Evolutionary conservation across 179 eudicot species (phyloP).

Genomic region (Patellifolia procumbens): DNA sequence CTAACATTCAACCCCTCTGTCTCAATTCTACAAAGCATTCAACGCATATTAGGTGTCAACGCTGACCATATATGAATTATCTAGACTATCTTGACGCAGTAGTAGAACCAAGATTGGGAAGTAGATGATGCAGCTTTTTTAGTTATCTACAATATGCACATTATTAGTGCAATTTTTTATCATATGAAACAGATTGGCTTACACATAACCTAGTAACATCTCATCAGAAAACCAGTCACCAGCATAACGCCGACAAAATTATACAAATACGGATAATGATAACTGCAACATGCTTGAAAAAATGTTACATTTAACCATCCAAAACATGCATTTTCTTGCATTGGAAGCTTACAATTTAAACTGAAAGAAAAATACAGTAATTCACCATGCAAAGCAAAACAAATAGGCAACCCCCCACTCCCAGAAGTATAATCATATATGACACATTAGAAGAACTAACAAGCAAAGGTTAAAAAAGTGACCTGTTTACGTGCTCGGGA

Average conservation of each 20-base stretch:
- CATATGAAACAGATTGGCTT: neutral
- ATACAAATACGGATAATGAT: neutral
- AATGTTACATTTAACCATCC: neutral
- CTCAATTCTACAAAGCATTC: neutral
- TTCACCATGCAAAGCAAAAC: neutral
- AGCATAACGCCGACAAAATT: neutral
- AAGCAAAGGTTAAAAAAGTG: slow-evolving; percentile 3
- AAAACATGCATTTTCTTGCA: neutral
- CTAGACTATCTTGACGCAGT: neutral
- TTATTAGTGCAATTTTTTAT: no score
- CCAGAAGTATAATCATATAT: neutral
- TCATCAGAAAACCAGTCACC: neutral
- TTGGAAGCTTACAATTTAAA: neutral
- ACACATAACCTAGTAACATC: neutral
- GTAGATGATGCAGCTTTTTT: neutral
- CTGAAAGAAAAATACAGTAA: neutral
- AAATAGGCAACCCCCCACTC: neutral
- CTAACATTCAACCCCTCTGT: neutral
- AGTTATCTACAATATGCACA: neutral
- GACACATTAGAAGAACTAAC: neutral
- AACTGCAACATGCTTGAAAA: neutral
- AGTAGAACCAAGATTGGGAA: neutral
- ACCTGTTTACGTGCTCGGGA: slow-evolving; percentile 94
- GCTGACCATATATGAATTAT: neutral
- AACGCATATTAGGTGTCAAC: neutral